Evolutionary conservation across 352 stramenopile genomes (phyloP), one percentile per base, ranked within the genome.

Genomic region (Pythium insidiosum): DNA sequence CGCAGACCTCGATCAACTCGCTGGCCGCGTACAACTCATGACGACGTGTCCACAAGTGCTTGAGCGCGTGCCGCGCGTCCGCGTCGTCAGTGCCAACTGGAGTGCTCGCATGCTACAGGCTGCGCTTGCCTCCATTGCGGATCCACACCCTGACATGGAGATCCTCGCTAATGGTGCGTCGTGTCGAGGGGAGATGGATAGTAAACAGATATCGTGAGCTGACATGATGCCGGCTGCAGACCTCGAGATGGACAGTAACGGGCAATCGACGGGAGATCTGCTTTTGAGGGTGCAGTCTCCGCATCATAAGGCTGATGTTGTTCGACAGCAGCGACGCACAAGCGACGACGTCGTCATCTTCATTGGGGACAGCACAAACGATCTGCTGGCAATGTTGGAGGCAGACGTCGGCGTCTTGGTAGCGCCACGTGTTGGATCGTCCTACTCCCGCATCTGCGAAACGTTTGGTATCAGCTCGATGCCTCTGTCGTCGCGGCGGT

Each of bases 51-150:
- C 56, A 6, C 52, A 77, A 2, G 63, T 60, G 7, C 38, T 88
- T 6, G 28, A 13, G 9, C 30, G 38, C 23, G 49, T 39, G 1
- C 35, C 49, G 5, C 41, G 57, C 0, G 66, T 61, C 42, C 66
- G 46, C n/a, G 56, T 86, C 4, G 47, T 88, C 21, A 84, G 72
- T 13, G 66, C 64, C 1, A 90, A 88, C 56, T 90, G 77, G 77
- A 86, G 70, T 30, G 20, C 47, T 6, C 25, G 47, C 5, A 61
- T 90, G 43, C 57, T 90, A 21, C n/a, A 38, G 3, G 47, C 52
- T 1, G 61, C 56, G 26, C 34, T n/a, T 87, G 3, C 35, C 22
- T 2, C 20, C 47, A 24, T 18, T 22, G 9, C 21, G 18, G 9
- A 1, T 45, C 3, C 13, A 41, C 0, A 41, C n/a, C n/a, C n/a